phyloP scores from a whole-genome alignment of 2,329 filamentous ascomycete genomes.

The Penicillium griseofulvum region DNA sequence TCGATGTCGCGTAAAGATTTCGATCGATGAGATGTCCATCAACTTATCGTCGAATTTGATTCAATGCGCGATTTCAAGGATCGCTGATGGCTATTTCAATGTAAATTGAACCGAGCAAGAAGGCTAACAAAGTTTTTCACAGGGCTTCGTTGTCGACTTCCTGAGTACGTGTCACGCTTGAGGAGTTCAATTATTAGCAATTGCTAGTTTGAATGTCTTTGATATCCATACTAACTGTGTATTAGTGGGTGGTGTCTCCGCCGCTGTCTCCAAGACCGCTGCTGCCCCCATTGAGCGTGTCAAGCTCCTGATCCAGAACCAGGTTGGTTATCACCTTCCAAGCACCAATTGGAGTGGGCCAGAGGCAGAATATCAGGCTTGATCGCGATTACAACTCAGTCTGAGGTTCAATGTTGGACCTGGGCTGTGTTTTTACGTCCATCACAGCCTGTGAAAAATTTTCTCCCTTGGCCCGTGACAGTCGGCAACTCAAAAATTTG shows the following conservation, averaged over 20 bases:
- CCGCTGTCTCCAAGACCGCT: constrained; percentile 99
- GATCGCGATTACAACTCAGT: not conserved
- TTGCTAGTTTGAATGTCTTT: not conserved
- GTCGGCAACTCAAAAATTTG: not conserved
- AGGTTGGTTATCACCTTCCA: constrained; percentile 63
- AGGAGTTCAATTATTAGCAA: not conserved
- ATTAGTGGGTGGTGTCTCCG: constrained; percentile 98
- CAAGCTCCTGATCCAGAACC: constrained; percentile 99
- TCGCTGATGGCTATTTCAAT: not conserved
- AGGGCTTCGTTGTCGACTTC: constrained; percentile 98
- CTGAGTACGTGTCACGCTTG: constrained; percentile 71
- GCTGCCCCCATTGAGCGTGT: constrained; percentile 99
- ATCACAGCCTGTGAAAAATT: constrained; percentile 12
- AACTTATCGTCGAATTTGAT: not conserved
- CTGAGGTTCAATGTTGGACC: not conserved
- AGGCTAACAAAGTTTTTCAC: constrained; percentile 31
- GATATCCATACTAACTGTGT: constrained; percentile 43
- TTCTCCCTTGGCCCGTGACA: constrained; percentile 11
- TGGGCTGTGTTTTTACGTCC: not conserved
- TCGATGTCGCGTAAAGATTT: not conserved
- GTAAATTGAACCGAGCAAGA: not conserved
- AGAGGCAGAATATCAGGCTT: not conserved
- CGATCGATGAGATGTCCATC: not conserved
- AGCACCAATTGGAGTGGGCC: constrained; percentile 1
- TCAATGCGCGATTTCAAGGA: not conserved